phyloP scores from a whole-genome alignment of 2,329 filamentous ascomycete genomes.

The Clonostachys rosea region DNA sequence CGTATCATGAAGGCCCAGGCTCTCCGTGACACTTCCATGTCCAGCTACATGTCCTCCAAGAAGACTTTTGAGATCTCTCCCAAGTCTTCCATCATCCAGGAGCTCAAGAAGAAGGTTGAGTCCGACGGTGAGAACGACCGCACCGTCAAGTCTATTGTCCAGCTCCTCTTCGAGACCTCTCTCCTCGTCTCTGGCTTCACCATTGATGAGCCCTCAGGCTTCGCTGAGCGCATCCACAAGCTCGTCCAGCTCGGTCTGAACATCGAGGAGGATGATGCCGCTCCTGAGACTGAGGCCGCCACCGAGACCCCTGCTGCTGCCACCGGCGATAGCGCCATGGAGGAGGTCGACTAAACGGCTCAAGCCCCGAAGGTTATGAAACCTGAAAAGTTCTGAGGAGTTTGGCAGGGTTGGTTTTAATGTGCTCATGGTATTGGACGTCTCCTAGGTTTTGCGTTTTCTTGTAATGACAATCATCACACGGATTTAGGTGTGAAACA shows the following conservation, averaged over 20 bases:
- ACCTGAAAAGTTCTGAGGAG: slow-evolving; percentile 36
- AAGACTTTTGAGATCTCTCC: slow-evolving; percentile 99
- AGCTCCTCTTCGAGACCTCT: slow-evolving; percentile 98
- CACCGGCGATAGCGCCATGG: slow-evolving; percentile 91
- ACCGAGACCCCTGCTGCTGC: slow-evolving; percentile 52
- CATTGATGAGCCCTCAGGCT: slow-evolving; percentile 96
- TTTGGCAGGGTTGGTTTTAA: slow-evolving; percentile 26
- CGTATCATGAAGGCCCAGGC: slow-evolving; percentile 99
- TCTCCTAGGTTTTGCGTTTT: slow-evolving; percentile 21
- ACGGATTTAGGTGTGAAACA: slow-evolving; percentile 17
- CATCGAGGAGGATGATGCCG: slow-evolving; percentile 82
- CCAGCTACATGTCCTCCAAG: slow-evolving; percentile 99
- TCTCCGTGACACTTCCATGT: slow-evolving; percentile 99
- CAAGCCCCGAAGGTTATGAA: slow-evolving; percentile 19
- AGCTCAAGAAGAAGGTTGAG: slow-evolving; percentile 99
- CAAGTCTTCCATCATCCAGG: slow-evolving; percentile 95
- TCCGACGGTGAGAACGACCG: slow-evolving; percentile 95
- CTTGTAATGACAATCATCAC: slow-evolving; percentile 13
- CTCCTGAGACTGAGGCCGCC: slow-evolving; percentile 51
- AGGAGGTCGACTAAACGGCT: slow-evolving; percentile 89
- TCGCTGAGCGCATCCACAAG: slow-evolving; percentile 99
- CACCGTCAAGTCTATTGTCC: slow-evolving; percentile 98
- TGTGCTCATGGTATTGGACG: slow-evolving; percentile 23
- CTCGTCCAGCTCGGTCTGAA: slow-evolving; percentile 96
- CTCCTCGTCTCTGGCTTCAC: slow-evolving; percentile 98